Evolutionary conservation across 495 filamentous ascomycete species (phyloP), one percentile per base, ranked within the genome.

Genomic region (Tuber melanosporum): DNA sequence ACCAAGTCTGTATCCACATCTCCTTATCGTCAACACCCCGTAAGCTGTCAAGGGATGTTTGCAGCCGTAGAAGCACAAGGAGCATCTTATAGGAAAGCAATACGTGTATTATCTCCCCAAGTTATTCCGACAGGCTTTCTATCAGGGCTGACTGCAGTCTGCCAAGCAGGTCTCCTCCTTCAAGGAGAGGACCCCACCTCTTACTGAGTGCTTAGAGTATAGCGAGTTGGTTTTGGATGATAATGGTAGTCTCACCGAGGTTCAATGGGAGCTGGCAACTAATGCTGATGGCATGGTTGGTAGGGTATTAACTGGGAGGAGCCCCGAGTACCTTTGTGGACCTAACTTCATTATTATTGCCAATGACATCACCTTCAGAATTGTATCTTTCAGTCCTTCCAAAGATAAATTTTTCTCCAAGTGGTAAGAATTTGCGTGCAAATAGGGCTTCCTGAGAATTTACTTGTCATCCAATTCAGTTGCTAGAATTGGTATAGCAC

Each of bases 51-150:
- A 98, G 89, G 96, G 97, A 84, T 97, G 94, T 91, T 88, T 98
- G 78, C 95, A 99, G 86, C 95, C 95, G 77, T 98, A 98, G 90
- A 90, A 96, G 76, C 98, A 98, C 91, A 98, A 96, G 90, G 95
- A 96, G 72, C 95, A 99, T 85, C 84, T 99, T 74, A 98, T 98
- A 94, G 95, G 95, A 81, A 99, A 95, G 32, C 95, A 99, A 84
- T 99, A 97, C 80, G 96, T 97, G 76, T 99, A 99, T 84, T 96
- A 99, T 87, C 98, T 99, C 92, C 95, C 95, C 12, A 95, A 98
- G 87, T 91, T 99, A 47, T 99, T 99, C 92, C 89, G 95, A 83
- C 95, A 98, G 85, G 95, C 95, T 62, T 92, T 97, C 85, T 93
- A 98, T 86, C 98, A 97, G 87, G 92, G 90, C 87, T 99, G 95